Base-by-base conservation (phyloP, 345 rosid species). In the Hibiscus mutabilis region DNA sequence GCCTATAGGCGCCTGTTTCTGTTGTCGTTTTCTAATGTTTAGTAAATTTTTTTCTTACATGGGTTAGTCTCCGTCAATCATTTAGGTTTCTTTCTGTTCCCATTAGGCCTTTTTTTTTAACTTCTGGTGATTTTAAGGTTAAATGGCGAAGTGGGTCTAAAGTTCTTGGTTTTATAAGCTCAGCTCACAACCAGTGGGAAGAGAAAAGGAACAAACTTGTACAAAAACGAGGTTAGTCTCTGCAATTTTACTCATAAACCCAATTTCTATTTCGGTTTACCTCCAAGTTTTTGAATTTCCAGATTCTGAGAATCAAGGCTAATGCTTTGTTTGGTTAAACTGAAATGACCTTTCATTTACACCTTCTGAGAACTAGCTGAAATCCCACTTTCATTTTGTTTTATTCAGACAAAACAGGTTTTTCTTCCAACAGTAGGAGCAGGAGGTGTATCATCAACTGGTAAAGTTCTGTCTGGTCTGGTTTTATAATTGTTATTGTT, bases 381-480 rank as follows among this genome's bases (percentile, higher is more conserved):
- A 31, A 31, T 31, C 35, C 35, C 35, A 31, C 35, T 31, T 31
- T 31, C 35, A 31, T 31, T 31, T 31, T 31, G 6, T 31, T 31
- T 31, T 5, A 29, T 29, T 3, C 6, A 31, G 35, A 31, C 35
- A 4, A 31, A 31, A 29, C 33, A 29, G 33, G 33, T 29, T 29
- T 29, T 29, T 29, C 33, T 29, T 29, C 33, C 33, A 3, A 29
- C 33, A 29, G 33, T 29, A 29, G 33, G 3, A 3, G 72, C 29
- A 68, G n/a, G n/a, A 51, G 16, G 7, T 68, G 60, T 35, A 35
- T 35, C 42, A 8, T 44, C 46, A 15, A 53, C 61, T 68, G 72
- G 60, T 56, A 68, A 69, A 37, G 63, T 69, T 61, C 64, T 57
- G 52, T 56, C 64, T 35, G 53, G 52, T 56, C 64, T 35, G 53